Conservation (phyloP, 1,139 yeast genomes). For the Yamadazyma dushanensis region DNA sequence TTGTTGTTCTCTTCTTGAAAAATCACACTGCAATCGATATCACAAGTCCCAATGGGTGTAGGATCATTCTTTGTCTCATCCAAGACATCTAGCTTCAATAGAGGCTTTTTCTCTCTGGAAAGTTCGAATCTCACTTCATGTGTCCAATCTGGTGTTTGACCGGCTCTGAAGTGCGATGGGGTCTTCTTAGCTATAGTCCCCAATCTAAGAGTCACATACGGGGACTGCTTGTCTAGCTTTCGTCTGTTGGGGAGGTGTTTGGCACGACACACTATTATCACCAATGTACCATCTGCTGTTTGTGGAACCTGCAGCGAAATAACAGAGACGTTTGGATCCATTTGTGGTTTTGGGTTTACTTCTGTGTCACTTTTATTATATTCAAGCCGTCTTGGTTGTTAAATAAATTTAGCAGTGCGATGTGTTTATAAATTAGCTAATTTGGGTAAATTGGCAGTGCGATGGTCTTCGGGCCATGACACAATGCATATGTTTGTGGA, state of each 20-base stretch:
- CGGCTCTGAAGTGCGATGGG: conserved; percentile 74
- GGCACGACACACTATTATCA: conserved; percentile 52
- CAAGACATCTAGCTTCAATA: conserved; percentile 69
- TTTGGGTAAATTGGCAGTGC: too few species aligned
- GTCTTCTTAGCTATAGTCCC: conserved; percentile 83
- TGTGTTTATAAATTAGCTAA: too few species aligned
- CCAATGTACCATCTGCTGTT: conserved; percentile 48
- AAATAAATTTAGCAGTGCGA: too few species aligned
- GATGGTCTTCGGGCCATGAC: too few species aligned
- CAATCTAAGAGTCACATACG: conserved; percentile 76
- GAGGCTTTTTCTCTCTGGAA: conserved; percentile 60
- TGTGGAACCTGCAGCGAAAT: conserved; percentile 21
- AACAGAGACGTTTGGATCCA: neutral
- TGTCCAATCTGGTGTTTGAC: conserved; percentile 89
- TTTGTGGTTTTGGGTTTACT: too few species aligned
- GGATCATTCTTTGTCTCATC: conserved; percentile 90
- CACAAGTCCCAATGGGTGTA: conserved; percentile 79
- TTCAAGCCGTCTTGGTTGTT: too few species aligned
- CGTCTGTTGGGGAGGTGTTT: conserved; percentile 80
- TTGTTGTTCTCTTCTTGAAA: conserved; percentile 50
- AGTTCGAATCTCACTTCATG: conserved; percentile 71
- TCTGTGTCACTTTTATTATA: too few species aligned
- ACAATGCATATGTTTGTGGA: too few species aligned
- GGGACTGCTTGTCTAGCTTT: conserved; percentile 85
- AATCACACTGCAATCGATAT: conserved; percentile 74